Evolutionary conservation across 2,329 filamentous ascomycete species (phyloP), one percentile per base, ranked within the genome.

Genomic region (Fusarium subglutinans): DNA sequence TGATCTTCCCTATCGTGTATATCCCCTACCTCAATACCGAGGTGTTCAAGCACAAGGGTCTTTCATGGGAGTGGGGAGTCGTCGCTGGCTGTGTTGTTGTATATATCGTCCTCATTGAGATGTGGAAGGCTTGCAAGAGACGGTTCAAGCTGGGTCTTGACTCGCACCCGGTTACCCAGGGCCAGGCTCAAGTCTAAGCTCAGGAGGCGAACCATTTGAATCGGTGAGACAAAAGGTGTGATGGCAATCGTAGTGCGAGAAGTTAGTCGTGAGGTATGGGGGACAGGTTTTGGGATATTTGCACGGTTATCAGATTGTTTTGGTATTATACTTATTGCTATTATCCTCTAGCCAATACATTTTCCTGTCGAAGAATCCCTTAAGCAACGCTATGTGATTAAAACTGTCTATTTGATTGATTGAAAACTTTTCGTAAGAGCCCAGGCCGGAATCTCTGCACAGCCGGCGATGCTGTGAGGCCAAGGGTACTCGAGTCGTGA

Each of bases 1-100:
- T 87, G 70, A 89, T 88, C 0, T 91, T 92, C 67, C 90, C 90
- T 1, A 86, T 91, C 33, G 84, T 92, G 30, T 94, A 94, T 78
- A 88, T 94, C 43, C 92, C 92, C 0, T 86, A 88, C 30, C 85
- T 94, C 74, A 93, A 93, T 79, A 86, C 84, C 2, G 82, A 84
- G 6, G 91, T 94, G 5, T 94, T 94, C 83, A 91, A 93, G 81
- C 92, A 94, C 79, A 85, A 86, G 48, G 89, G 87, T 2, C 91
- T 94, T 63, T 86, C 84, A 5, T 93, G 91, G 91, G 92, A 94
- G 78, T 94, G 92, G 92, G 91, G 87, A 4, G 85, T 94, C 5
- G 91, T 94, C 2, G 84, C 88, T 51, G 86, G 89, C 24, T 88
- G 86, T 40, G 86, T 91, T 2, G 80, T 87, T 4, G 79, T 88